These are phyloP conservation scores for Agaricus sinodeliciosus DNA, from an alignment of 768 basidiomycete genomes.

Conservation along the genomic window DNA sequence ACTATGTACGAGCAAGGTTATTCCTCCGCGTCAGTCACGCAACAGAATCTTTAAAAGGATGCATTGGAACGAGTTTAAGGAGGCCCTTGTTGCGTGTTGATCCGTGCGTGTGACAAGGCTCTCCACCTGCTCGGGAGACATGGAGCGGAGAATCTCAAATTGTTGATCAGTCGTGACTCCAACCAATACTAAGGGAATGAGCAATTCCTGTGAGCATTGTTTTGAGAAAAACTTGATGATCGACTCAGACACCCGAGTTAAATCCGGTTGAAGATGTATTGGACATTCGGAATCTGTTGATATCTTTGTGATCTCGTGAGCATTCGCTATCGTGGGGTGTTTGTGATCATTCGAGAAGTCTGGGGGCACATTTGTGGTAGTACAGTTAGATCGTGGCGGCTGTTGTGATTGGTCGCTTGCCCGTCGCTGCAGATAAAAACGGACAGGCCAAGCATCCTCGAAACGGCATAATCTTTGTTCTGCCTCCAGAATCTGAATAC, in stretches of 20 bases:
- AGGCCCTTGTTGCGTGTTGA: neutral
- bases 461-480: constrained; percentile 8
- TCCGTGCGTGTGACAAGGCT: neutral
- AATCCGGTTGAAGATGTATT: constrained; percentile 13
- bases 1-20: no score
- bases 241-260: constrained; percentile 6
- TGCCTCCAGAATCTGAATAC: constrained; percentile 3
- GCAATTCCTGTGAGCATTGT: constrained; percentile 19
- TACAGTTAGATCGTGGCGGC: neutral
- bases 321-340: no score
- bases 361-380: neutral
- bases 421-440: constrained; percentile 15
- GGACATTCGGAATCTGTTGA: constrained; percentile 13
- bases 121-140: neutral
- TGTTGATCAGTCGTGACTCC: constrained; percentile 18
- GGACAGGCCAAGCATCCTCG: constrained; percentile 19
- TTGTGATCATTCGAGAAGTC: neutral
- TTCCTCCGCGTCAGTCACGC: neutral
- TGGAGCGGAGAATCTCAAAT: constrained; percentile 13
- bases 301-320: neutral
- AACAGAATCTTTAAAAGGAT: constrained; percentile 1
- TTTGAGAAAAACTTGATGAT: constrained; percentile 14
- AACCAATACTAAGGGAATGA: constrained; percentile 19
- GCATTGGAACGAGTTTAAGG: constrained; percentile 3
- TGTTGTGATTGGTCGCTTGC: neutral